Evolutionary conservation across 768 basidiomycete genomes (phyloP), one percentile per base, ranked within the genome.

Genomic region (Pisolithus marmoratus): DNA sequence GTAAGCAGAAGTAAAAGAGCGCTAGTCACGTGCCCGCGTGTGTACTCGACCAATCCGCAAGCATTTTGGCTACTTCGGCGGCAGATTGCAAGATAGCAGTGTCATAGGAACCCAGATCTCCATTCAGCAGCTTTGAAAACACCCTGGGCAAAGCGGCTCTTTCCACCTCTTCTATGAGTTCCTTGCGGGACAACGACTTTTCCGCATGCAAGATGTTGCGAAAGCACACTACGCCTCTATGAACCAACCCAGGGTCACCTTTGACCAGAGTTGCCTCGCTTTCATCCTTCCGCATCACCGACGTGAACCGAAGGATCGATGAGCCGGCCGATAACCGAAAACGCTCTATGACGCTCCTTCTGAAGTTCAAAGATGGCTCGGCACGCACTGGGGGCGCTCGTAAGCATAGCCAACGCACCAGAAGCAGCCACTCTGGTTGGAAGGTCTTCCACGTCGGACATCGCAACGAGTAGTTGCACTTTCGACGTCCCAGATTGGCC

Each of bases 371-470:
- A 63, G n/a, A 95, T 69, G 2, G 75, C 71, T 6, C 67, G 63
- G 61, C 90, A 93, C 11, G 82, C 83, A 27, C 70, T 70, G 1
- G 76, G 73, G 0, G 83, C 79, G 23, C 76, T 73, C 1, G 87
- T 86, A 50, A 99, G 68, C 26, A 84, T 85, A 5, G 95, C 93
- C 38, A 97, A 72, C 3, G 93, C 89, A 17, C 94, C 95, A 0
- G 90, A 84, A 1, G 94, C 91, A n/a, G 95, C 95, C 15, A 90
- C 65, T 31, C 88, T 80, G 3, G 95, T 99, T 7, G 81, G 80
- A 8, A 84, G 48, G 70, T 99, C 96, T 23, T 93, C 85, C 14
- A 91, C 83, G 56, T 94, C 87, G 2, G 89, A 86, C 42, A 99
- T 71, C 5, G 94, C 93, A 38, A 95, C 65, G 20, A 98, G 68